These are phyloP conservation scores for Globisporangium spiculum DNA, from an alignment of 352 stramenopile species.

Conservation along the genomic window DNA sequence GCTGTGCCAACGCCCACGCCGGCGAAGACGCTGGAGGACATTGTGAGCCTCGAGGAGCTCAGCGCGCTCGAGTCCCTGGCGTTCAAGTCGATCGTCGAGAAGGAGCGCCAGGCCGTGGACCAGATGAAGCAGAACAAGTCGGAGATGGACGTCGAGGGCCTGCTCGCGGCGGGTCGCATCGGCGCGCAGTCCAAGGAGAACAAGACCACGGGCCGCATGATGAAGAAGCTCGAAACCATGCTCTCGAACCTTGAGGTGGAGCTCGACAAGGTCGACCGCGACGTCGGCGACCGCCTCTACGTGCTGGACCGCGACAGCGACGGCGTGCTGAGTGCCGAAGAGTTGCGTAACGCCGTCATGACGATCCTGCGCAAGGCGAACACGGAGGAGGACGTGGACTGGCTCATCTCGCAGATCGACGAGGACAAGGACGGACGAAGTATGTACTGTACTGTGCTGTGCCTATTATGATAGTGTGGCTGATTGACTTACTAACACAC, in stretches of 20 bases:
- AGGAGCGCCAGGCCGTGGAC: slow-evolving; percentile 81
- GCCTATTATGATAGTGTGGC: slow-evolving; percentile 7
- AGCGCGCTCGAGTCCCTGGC: slow-evolving; percentile 80
- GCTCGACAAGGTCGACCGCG: slow-evolving; percentile 92
- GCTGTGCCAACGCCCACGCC: slow-evolving; percentile 18
- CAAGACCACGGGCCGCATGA: slow-evolving; percentile 89
- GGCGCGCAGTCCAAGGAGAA: slow-evolving; percentile 79
- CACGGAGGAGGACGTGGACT: slow-evolving; percentile 94
- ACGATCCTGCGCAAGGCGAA: slow-evolving; percentile 93
- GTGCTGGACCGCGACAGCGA: slow-evolving; percentile 97
- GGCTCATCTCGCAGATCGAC: slow-evolving; percentile 92
- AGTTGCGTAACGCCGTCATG: slow-evolving; percentile 94
- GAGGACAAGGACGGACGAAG: slow-evolving; percentile 88
- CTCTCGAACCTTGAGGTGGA: slow-evolving; percentile 93
- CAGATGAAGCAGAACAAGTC: slow-evolving; percentile 87
- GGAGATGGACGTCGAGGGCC: slow-evolving; percentile 85
- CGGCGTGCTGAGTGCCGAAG: slow-evolving; percentile 93
- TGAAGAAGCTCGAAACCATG: slow-evolving; percentile 92
- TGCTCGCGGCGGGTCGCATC: slow-evolving; percentile 77
- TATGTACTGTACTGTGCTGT: slow-evolving; percentile 32
- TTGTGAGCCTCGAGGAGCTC: slow-evolving; percentile 79
- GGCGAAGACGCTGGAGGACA: slow-evolving; percentile 65
- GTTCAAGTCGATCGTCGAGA: slow-evolving; percentile 86
- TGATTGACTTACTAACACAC: slow-evolving; percentile 15
- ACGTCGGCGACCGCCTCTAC: slow-evolving; percentile 97